Evolutionary conservation across 2,329 filamentous ascomycete genomes (phyloP).

Genomic region (Aureobasidium sp.): DNA sequence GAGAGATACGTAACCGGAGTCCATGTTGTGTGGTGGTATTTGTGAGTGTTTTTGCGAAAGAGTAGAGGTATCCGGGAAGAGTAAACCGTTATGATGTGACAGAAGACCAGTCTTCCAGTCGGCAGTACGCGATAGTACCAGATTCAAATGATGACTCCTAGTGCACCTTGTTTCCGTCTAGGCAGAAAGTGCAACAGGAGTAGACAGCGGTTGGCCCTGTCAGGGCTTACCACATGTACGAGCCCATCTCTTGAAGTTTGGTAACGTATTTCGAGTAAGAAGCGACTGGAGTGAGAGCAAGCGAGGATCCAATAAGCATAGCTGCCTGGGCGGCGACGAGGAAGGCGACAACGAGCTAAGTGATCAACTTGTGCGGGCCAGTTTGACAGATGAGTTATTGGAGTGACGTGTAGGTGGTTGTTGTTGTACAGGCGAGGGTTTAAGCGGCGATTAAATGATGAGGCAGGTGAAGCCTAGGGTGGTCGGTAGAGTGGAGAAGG

Average conservation of each 20-base stretch:
- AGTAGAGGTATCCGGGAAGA: constrained; percentile 18
- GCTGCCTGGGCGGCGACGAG: not conserved
- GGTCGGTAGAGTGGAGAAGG: not conserved
- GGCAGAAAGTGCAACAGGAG: constrained; percentile 12
- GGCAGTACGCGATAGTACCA: constrained; percentile 6
- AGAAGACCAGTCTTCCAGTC: constrained; percentile 17
- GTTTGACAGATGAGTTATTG: not conserved
- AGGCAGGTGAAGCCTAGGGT: not conserved
- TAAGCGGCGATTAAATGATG: constrained; percentile 10
- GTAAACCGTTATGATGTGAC: constrained; percentile 14
- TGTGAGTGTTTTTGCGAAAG: constrained; percentile 10
- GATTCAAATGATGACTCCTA: constrained; percentile 9
- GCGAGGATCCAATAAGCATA: constrained; percentile 13
- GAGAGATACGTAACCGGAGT: not conserved
- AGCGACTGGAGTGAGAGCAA: constrained; percentile 15
- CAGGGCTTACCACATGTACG: constrained; percentile 16
- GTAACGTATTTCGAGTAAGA: constrained; percentile 7
- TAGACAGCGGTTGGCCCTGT: constrained; percentile 14
- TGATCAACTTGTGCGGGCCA: not conserved
- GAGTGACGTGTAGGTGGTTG: not conserved
- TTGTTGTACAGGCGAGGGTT: constrained; percentile 4
- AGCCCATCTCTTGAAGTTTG: constrained; percentile 15
- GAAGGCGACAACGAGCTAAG: not conserved
- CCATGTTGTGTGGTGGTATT: constrained; percentile 5
- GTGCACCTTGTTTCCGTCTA: constrained; percentile 2